Evolutionary conservation across 2,329 filamentous ascomycete genomes (phyloP), one percentile per base, ranked within the genome.

Genomic region (Paecilomyces variotii): DNA sequence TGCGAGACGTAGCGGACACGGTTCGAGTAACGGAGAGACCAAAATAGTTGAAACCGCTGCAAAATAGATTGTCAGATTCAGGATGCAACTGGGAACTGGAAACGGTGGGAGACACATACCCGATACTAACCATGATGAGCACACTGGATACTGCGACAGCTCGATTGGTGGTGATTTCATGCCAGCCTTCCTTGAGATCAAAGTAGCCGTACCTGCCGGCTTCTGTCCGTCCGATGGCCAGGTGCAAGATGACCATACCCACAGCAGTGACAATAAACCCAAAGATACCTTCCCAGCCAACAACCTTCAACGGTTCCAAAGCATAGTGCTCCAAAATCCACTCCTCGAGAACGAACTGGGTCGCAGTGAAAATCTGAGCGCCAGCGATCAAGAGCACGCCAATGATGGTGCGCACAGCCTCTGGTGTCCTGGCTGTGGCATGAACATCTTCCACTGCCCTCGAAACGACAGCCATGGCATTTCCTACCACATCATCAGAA

Each of bases 41-140:
- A 74, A 99, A 99, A 80, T 96, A 99, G 78, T 99, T 99, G 84
- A 97, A 99, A 57, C 93, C 92, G 63, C 91, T 95, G 62, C 59
- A 68, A 28, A 56, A 4, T 39, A 24, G 10, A 57, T 51, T 39
- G 30, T 52, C 14, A 52, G 50, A 19, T n/a, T 27, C 11, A 52
- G n/a, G 24, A 52, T 26, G 25, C 27, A 45, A 35, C 26, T 19
- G 25, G 56, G 9, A 39, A 27, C 49, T 45, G 12, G 32, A 24
- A 49, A 19, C 19, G 28, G 55, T 24, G 53, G 54, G 57, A 55
- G 32, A 55, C 26, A 79, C 85, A 71, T 84, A 95, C 89, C 93
- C 93, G 67, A 99, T 99, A 68, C 91, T 96, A 65, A 99, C 83
- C 94, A 99, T 99, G 72, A 97, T 97, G 59, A 96, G 74, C 6